Evolutionary conservation across 306 rosid species (phyloP).

Genomic region (Lathyrus tuberosus): DNA sequence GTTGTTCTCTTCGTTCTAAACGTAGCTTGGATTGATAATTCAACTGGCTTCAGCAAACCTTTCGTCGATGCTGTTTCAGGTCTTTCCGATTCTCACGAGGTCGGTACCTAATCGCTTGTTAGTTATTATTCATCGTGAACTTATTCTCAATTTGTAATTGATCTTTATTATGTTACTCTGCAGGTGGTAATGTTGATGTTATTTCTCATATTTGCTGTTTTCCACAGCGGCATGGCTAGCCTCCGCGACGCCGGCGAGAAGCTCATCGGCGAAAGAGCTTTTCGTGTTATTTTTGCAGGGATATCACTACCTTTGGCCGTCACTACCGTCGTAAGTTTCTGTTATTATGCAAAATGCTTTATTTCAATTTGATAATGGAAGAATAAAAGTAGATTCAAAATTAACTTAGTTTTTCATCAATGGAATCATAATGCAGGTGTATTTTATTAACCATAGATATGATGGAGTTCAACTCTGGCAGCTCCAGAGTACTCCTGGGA

Average conservation of each 20-base stretch:
- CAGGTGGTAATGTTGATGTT: constrained; percentile 87
- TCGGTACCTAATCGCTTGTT: too few relatives aligned
- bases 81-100: constrained; percentile 71
- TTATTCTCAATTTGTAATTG: neutral
- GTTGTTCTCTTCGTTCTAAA: constrained; percentile 64
- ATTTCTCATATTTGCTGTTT: constrained; percentile 69
- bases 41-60: constrained; percentile 65
- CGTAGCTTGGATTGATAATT: constrained; percentile 67
- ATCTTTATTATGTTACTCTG: constrained; percentile 44
- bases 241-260: constrained; percentile 80
- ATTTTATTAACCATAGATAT: constrained; percentile 91
- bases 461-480: constrained; percentile 95
- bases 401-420: neutral
- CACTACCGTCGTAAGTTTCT: constrained; percentile 73
- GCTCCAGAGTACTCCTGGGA: constrained; percentile 64
- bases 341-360: constrained; percentile 2
- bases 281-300: constrained; percentile 94
- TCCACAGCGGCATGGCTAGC: constrained; percentile 92
- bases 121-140: neutral
- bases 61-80: constrained; percentile 62
- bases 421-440: constrained; percentile 74
- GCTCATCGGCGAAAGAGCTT: constrained; percentile 87
- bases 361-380: constrained; percentile 1
- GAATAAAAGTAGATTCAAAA: constrained; percentile 16
- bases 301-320: constrained; percentile 85